These are phyloP conservation scores for Trichosporon asahii DNA, from an alignment of 1,284 basidiomycete genomes.

Conservation along the genomic window DNA sequence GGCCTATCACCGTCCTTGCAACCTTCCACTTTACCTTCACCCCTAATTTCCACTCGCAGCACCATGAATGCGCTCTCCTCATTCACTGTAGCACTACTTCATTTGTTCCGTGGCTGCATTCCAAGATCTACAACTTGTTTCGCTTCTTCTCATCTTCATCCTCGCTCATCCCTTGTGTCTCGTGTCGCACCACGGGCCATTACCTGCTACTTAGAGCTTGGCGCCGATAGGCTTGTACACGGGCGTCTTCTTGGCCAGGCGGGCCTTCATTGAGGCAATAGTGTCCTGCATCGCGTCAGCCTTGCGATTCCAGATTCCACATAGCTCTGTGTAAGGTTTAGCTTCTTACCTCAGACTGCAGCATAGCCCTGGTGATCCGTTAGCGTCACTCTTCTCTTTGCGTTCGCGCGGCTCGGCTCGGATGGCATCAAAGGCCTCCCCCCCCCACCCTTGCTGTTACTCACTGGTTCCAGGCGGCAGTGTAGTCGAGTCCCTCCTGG, in stretches of 20 bases:
- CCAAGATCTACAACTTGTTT: neutral
- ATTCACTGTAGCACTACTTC: neutral
- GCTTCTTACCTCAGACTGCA: constrained; percentile 63
- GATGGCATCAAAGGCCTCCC: too few relatives aligned
- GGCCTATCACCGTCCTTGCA: neutral
- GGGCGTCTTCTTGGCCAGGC: constrained; percentile 50
- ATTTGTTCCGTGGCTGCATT: neutral
- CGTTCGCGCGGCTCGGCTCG: neutral
- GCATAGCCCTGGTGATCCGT: constrained; percentile 38
- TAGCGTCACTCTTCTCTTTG: neutral
- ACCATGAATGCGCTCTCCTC: neutral
- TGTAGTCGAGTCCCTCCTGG: constrained; percentile 73
- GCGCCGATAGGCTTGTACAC: constrained; percentile 34
- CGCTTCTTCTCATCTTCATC: too few relatives aligned
- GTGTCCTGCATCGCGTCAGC: constrained; percentile 43
- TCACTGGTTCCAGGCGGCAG: constrained; percentile 67
- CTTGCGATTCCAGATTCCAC: neutral
- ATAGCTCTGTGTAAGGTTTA: neutral
- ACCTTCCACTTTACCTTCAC: neutral
- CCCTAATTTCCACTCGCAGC: neutral
- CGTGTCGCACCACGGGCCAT: neutral
- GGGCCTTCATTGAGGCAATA: constrained; percentile 51
- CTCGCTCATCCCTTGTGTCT: neutral
- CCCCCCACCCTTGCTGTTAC: constrained; percentile 16
- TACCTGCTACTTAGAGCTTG: constrained; percentile 13